Evolutionary conservation across 2,329 filamentous ascomycete genomes (phyloP), one percentile per base, ranked within the genome.

Genomic region (Ascochyta koolunga): DNA sequence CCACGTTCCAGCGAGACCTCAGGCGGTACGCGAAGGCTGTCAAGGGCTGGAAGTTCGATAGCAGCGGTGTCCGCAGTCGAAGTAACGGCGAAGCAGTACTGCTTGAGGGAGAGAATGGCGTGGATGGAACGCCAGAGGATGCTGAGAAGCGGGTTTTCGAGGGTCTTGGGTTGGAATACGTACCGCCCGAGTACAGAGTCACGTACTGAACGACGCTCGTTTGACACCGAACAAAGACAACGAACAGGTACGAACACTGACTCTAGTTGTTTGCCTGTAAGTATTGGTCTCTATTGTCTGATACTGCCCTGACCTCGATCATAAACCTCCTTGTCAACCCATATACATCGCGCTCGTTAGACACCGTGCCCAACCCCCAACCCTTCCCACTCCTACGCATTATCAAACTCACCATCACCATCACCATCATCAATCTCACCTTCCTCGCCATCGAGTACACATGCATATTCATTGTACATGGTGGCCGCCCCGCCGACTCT

Each of bases 1-100:
- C 88, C 0, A 97, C 92, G 0, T 98, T 97, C 63, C 86, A 97
- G 78, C 81, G 93, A 21, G 95, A 98, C 72, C 72, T 98, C 48
- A 80, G 93, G 35, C 79, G 88, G 29, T 96, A 93, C 74, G 91
- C 88, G 56, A 93, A 90, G 73, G 82, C 86, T 32, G 80, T 83
- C 52, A 87, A 84, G 65, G 80, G 80, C 0, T 88, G 91, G 81
- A 96, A 95, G 72, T 98, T 98, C 69, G 93, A 97, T 70, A 95
- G 89, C 59, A 96, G 90, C 66, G 95, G 95, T 0, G 84, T 96
- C 10, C 82, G 92, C 38, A 86, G 86, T 65, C 80, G 87, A 8
- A 73, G 67, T 8, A 85, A 86, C 48, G 90, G 90, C 3, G 87
- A 87, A 79, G 83, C 93, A 0, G 67, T 87, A n/a, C 87, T 95